A percentile compares a stretch with the other conserved stretches of the same genome.
Evolutionary conservation across 306 rosid species (phyloP).

Genomic region (Dalbergia cultrata): DNA sequence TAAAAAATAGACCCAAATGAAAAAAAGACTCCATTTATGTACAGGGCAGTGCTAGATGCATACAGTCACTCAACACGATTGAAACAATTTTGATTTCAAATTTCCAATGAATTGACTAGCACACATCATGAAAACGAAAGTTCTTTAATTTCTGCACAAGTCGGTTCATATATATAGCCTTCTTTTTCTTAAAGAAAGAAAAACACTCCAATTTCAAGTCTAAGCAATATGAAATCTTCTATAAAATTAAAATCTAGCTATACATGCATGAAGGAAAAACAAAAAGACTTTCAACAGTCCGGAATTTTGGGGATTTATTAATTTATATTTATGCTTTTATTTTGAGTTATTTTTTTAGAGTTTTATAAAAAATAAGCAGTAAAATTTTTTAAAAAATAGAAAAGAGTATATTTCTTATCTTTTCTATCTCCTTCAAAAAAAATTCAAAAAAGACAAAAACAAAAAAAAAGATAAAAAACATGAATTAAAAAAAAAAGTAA

Average conservation of each 20-base stretch:
- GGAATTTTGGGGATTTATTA: neutral
- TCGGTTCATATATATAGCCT: neutral
- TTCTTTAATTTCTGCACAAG: neutral
- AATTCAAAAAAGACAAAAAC: no score
- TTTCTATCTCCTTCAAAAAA: no score
- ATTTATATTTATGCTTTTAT: no score
- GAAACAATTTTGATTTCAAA: constrained; percentile 38
- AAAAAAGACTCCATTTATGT: constrained; percentile 28
- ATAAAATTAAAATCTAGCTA: neutral
- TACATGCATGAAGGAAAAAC: neutral
- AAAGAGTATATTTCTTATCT: no score
- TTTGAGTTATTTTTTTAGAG: no score
- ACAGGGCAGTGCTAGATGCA: constrained; percentile 44
- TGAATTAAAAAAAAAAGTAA: no score
- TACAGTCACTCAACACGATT: constrained; percentile 49
- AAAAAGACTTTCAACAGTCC: neutral
- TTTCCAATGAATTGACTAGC: constrained; percentile 26
- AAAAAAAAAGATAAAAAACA: no score
- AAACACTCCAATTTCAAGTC: neutral
- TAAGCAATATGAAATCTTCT: neutral
- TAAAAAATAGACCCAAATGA: neutral
- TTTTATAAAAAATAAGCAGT: no score
- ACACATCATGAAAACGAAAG: neutral
- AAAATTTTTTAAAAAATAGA: no score
- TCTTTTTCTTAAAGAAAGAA: no score